Percentiles rank a stretch among this genome's conserved stretches.
These are phyloP conservation scores for Pseudogymnoascus sp. DNA, from an alignment of 2,329 filamentous ascomycete genomes.

Conservation along the genomic window DNA sequence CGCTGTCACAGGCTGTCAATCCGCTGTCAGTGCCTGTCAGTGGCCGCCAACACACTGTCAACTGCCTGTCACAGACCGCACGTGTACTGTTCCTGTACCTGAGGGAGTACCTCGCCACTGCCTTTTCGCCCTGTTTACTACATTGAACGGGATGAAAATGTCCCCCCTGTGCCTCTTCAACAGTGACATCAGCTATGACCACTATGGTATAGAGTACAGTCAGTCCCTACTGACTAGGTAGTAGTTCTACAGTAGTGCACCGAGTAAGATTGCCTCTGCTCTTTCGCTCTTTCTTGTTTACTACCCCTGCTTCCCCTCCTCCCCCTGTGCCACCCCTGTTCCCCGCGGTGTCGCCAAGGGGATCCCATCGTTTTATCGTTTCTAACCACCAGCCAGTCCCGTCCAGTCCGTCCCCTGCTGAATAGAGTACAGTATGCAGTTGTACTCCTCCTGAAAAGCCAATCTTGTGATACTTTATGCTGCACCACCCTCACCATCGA, in stretches of 20 bases:
- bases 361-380: too few species aligned
- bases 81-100: background rate
- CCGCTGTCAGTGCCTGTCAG: background rate
- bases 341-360: background rate
- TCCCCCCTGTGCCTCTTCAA: background rate
- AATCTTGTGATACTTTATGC: background rate
- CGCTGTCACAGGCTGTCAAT: background rate
- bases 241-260: too few species aligned
- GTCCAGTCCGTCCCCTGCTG: too few species aligned
- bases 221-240: too few species aligned
- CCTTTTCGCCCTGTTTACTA: too few species aligned
- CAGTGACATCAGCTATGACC: too few species aligned
- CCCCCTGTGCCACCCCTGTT: background rate
- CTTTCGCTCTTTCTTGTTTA: background rate
- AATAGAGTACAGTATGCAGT: too few species aligned
- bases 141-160: too few species aligned
- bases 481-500: background rate
- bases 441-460: background rate
- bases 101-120: too few species aligned
- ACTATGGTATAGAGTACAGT: too few species aligned
- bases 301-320: background rate
- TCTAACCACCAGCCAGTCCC: too few species aligned
- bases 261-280: background rate
- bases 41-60: background rate
- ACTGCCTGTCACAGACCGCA: too few species aligned